Conservation (phyloP, 2,329 filamentous ascomycete species). For the Botrytis tulipae region DNA sequence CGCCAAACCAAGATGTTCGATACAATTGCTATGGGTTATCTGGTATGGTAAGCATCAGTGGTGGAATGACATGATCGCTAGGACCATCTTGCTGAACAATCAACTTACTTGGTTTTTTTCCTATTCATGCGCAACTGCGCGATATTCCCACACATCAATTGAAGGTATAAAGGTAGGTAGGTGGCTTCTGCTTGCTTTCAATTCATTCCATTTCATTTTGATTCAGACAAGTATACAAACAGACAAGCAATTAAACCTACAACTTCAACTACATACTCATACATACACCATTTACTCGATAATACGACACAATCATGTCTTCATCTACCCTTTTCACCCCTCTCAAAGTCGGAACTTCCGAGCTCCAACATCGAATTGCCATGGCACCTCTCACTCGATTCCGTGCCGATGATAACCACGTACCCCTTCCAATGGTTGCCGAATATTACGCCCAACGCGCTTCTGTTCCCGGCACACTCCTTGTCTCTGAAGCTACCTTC, state of each 20-base stretch:
- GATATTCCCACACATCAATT: background rate
- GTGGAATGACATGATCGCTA: background rate
- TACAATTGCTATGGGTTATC: background rate
- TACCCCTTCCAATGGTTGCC: constrained; percentile 44
- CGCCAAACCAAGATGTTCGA: background rate
- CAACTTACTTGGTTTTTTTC: background rate
- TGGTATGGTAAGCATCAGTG: background rate
- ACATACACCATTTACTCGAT: background rate
- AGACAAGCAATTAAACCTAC: background rate
- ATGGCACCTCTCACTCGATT: constrained; percentile 59
- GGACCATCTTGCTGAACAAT: background rate
- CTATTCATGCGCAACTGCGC: background rate
- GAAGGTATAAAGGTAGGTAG: background rate
- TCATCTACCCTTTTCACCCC: constrained; percentile 44
- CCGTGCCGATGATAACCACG: constrained; percentile 48
- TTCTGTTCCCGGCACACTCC: constrained; percentile 49
- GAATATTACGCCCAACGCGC: constrained; percentile 56
- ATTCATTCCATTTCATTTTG: background rate
- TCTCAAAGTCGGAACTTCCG: constrained; percentile 43
- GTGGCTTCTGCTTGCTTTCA: background rate
- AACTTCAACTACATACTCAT: background rate
- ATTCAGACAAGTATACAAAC: background rate
- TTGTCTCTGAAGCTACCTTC: constrained; percentile 56
- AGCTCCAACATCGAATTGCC: constrained; percentile 47
- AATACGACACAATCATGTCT: constrained; percentile 13